Conservation (phyloP, 306 rosid genomes). For the Gynostemma pentaphyllum region DNA sequence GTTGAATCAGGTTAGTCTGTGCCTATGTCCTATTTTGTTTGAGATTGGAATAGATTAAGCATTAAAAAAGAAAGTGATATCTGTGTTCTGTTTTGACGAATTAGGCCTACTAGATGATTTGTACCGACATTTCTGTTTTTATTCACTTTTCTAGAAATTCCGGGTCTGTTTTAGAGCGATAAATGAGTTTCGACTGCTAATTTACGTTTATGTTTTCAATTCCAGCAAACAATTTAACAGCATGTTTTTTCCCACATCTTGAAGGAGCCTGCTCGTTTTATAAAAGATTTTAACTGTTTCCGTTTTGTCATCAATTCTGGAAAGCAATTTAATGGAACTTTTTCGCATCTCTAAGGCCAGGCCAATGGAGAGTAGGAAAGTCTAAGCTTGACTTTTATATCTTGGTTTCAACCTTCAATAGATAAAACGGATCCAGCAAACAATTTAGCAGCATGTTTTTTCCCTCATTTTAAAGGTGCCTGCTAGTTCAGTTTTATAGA, state of each 20-base stretch:
- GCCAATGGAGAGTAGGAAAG: constrained; percentile 81
- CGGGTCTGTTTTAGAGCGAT: too few relatives aligned
- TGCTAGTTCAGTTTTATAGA: not conserved
- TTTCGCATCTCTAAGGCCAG: constrained; percentile 51
- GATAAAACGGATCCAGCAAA: constrained; percentile 28
- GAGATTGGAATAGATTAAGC: not conserved
- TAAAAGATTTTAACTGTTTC: not conserved
- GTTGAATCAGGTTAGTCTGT: constrained; percentile 70
- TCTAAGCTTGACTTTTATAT: constrained; percentile 36
- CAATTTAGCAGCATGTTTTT: too few relatives aligned
- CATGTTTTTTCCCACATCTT: too few relatives aligned
- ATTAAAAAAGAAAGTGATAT: not conserved
- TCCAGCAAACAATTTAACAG: too few relatives aligned
- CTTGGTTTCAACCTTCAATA: constrained; percentile 18
- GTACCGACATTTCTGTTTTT: too few relatives aligned
- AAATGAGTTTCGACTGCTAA: too few relatives aligned
- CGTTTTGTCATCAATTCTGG: not conserved
- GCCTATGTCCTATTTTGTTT: not conserved
- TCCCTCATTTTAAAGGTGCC: too few relatives aligned
- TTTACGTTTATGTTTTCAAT: too few relatives aligned
- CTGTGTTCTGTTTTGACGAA: not conserved
- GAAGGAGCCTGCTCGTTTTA: not conserved
- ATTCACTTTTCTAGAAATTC: too few relatives aligned
- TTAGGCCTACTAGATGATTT: too few relatives aligned
- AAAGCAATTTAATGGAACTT: constrained; percentile 18